A percentile compares a stretch with the other conserved stretches of the same genome.
Evolutionary conservation across 2,329 filamentous ascomycete genomes (phyloP).

Genomic region (Aspergillus bombycis): DNA sequence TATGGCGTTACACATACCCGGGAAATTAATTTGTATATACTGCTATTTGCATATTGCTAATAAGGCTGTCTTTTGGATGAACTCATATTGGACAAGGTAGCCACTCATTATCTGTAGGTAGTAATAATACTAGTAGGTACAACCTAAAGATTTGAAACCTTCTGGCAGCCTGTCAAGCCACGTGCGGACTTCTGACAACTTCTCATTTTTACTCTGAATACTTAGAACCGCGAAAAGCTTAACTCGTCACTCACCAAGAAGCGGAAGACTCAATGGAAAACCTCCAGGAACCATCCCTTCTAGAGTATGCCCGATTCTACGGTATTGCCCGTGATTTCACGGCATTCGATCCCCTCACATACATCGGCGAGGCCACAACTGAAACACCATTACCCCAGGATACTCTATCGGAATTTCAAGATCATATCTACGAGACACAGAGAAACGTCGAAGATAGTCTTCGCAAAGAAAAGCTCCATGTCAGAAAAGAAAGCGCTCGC

Average conservation of each 20-base stretch:
- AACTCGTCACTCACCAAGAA: background rate
- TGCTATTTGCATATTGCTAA: background rate
- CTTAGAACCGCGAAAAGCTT: background rate
- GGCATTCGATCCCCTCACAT: conserved; percentile 28
- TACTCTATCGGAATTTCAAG: conserved; percentile 20
- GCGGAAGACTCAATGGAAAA: conserved; percentile 10
- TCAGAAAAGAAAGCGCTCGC: conserved; percentile 33
- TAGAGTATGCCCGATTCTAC: conserved; percentile 54
- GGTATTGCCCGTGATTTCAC: conserved; percentile 45
- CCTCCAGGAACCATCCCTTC: conserved; percentile 38
- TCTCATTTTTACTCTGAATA: background rate
- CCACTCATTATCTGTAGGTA: background rate
- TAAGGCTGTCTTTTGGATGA: background rate
- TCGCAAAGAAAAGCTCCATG: conserved; percentile 36
- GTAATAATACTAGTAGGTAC: background rate
- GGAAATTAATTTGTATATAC: background rate
- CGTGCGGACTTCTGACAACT: background rate
- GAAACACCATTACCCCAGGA: conserved; percentile 18
- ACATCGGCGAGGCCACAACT: conserved; percentile 21
- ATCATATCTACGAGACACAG: conserved; percentile 19
- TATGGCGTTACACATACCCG: conserved; percentile 8
- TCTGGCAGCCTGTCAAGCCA: background rate
- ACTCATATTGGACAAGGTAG: background rate
- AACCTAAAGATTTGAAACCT: background rate
- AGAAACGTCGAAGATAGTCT: conserved; percentile 15